A percentile compares a stretch with the other conserved stretches of the same genome.
phyloP scores from a whole-genome alignment of 1,284 basidiomycete species.

The Wolfiporia cocos region DNA sequence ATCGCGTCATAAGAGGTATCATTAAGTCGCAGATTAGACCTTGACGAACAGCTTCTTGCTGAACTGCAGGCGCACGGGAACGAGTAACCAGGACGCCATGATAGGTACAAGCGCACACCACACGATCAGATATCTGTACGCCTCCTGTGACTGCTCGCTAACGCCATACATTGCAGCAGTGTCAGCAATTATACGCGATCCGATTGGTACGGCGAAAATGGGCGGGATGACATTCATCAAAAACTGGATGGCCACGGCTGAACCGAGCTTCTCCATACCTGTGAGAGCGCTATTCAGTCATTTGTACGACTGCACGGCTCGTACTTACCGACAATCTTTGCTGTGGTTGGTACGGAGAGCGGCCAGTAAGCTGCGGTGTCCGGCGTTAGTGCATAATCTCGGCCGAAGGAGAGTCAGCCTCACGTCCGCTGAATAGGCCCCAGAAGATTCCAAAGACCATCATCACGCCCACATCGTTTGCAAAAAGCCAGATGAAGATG shows the following conservation, averaged over 20 bases:
- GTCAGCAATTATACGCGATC: constrained; percentile 4
- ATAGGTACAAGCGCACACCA: constrained; percentile 7
- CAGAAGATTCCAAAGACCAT: constrained; percentile 4
- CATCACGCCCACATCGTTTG: constrained; percentile 1
- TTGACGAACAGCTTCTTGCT: constrained; percentile 7
- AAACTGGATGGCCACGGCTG: constrained; percentile 8
- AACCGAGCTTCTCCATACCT: constrained; percentile 8
- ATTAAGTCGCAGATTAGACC: too few species aligned
- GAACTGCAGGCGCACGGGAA: constrained; percentile 6
- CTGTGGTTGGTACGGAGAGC: constrained; percentile 1
- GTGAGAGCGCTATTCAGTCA: neutral
- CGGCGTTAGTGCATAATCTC: too few species aligned
- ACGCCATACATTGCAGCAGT: neutral
- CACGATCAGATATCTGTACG: constrained; percentile 6
- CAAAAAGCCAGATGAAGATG: constrained; percentile 6
- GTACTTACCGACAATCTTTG: constrained; percentile 7
- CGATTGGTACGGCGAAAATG: constrained; percentile 8
- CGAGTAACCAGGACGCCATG: constrained; percentile 1
- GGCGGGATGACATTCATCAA: constrained; percentile 10
- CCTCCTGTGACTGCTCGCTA: neutral
- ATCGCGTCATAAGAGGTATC: too few species aligned
- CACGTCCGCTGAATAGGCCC: constrained; percentile 4
- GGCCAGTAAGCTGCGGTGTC: constrained; percentile 5
- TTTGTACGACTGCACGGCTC: neutral
- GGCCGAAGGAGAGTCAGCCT: neutral